phyloP scores from a whole-genome alignment of 2,329 filamentous ascomycete species.

The Beauveria caledonica region DNA sequence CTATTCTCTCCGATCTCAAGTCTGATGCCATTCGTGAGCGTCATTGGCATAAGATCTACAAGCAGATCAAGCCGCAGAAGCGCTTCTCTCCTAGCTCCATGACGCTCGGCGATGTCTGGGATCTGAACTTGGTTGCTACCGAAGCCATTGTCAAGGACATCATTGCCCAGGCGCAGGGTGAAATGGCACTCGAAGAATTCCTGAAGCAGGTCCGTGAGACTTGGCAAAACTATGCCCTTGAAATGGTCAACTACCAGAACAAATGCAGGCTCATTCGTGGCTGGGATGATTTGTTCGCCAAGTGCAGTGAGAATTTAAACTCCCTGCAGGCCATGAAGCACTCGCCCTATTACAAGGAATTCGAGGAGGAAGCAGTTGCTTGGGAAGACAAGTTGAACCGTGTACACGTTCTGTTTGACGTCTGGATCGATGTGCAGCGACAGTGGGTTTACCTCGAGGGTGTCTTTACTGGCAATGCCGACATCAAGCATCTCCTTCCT shows the following conservation, averaged over 20 bases:
- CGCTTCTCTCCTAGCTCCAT: slow-evolving; percentile 90
- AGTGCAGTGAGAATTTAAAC: slow-evolving; percentile 96
- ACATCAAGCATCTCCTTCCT: slow-evolving; percentile 96
- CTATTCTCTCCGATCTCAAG: slow-evolving; percentile 80
- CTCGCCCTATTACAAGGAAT: slow-evolving; percentile 98
- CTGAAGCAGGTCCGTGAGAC: slow-evolving; percentile 91
- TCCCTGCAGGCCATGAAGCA: slow-evolving; percentile 98
- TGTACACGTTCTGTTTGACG: slow-evolving; percentile 94
- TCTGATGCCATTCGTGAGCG: slow-evolving; percentile 93
- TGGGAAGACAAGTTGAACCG: slow-evolving; percentile 99
- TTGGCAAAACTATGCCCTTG: slow-evolving; percentile 91
- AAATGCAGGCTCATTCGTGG: slow-evolving; percentile 95
- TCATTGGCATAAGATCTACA: slow-evolving; percentile 98
- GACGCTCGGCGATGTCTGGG: slow-evolving; percentile 98
- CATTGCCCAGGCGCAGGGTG: slow-evolving; percentile 89
- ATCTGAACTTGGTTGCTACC: slow-evolving; percentile 80
- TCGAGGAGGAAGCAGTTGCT: slow-evolving; percentile 89
- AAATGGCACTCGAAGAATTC: slow-evolving; percentile 98
- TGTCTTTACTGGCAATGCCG: slow-evolving; percentile 95
- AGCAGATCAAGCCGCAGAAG: slow-evolving; percentile 84
- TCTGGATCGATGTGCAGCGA: slow-evolving; percentile 99
- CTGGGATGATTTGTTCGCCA: slow-evolving; percentile 96
- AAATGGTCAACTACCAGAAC: slow-evolving; percentile 94
- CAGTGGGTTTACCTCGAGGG: slow-evolving; percentile 99
- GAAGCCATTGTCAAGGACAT: slow-evolving; percentile 87